A percentile compares a stretch with the other conserved stretches of the same genome.
phyloP scores from a whole-genome alignment of 2,329 filamentous ascomycete genomes.

The Fusarium phyllophilum region DNA sequence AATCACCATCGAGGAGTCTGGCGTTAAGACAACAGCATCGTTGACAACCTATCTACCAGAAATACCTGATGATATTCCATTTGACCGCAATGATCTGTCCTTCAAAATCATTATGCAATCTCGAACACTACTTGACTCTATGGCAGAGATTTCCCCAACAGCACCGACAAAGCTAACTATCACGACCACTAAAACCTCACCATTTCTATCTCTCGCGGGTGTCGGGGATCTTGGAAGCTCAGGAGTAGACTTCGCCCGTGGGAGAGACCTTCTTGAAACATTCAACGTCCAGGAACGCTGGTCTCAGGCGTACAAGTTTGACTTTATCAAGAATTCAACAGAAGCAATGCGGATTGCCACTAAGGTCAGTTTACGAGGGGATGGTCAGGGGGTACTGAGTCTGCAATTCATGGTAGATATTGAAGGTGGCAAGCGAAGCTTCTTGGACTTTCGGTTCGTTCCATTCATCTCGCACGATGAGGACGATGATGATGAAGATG shows the following conservation, averaged over 20 bases:
- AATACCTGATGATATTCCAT: slow-evolving; percentile 82
- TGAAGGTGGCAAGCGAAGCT: slow-evolving; percentile 74
- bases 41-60: slow-evolving; percentile 88
- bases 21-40: slow-evolving; percentile 89
- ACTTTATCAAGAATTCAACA: slow-evolving; percentile 83
- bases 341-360: slow-evolving; percentile 93
- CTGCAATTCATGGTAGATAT: slow-evolving; percentile 96
- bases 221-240: slow-evolving; percentile 67
- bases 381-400: slow-evolving; percentile 89
- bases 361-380: slow-evolving; percentile 91
- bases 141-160: slow-evolving; percentile 75
- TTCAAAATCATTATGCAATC: slow-evolving; percentile 97
- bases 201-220: slow-evolving; percentile 80
- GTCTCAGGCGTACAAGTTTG: slow-evolving; percentile 85
- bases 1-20: slow-evolving; percentile 86
- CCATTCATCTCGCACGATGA: slow-evolving; percentile 73
- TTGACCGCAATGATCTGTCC: slow-evolving; percentile 79
- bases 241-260: slow-evolving; percentile 73
- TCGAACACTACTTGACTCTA: slow-evolving; percentile 75
- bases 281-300: slow-evolving; percentile 71
- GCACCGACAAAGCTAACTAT: slow-evolving; percentile 79
- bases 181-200: slow-evolving; percentile 69
- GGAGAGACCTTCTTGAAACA: slow-evolving; percentile 77
- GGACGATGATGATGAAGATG: slow-evolving; percentile 46
- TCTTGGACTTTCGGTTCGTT: slow-evolving; percentile 86